These are phyloP conservation scores for Acacia pycnantha DNA, from an alignment of 331 rosid genomes.

Conservation along the genomic window DNA sequence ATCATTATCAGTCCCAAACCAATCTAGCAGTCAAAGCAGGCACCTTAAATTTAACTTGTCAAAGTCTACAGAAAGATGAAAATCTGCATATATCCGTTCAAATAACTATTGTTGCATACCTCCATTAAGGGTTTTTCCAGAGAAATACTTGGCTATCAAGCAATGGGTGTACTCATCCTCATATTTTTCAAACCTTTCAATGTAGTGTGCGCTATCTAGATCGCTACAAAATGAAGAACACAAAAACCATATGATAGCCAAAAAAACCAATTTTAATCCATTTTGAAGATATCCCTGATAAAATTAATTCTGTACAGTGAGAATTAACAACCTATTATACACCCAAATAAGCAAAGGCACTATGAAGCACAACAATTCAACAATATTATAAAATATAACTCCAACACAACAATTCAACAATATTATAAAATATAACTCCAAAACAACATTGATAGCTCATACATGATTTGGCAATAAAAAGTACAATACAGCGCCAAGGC, in stretches of 20 bases:
- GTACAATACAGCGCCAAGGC: background rate
- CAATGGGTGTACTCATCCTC: conserved; percentile 38
- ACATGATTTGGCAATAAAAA: background rate
- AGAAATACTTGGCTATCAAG: conserved; percentile 46
- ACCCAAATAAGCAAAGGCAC: too few species aligned
- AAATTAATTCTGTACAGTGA: conserved; percentile 12
- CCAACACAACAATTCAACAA: too few species aligned
- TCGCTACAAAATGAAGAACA: conserved; percentile 39
- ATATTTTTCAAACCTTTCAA: conserved; percentile 44
- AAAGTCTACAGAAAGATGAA: background rate
- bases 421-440: too few species aligned
- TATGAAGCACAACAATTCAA: too few species aligned
- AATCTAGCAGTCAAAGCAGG: conserved; percentile 15
- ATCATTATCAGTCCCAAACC: background rate
- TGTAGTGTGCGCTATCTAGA: conserved; percentile 38
- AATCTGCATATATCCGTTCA: background rate
- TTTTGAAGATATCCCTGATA: background rate
- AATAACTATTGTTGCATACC: conserved; percentile 43
- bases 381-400: too few species aligned
- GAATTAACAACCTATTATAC: background rate
- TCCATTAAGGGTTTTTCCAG: conserved; percentile 33
- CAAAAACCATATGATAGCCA: conserved; percentile 14
- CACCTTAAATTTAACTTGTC: conserved; percentile 6
- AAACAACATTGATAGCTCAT: background rate
- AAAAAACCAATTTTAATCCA: conserved; percentile 10